Evolutionary conservation across 1,284 basidiomycete species (phyloP).

Genomic region (Apiotrichum porosum): DNA sequence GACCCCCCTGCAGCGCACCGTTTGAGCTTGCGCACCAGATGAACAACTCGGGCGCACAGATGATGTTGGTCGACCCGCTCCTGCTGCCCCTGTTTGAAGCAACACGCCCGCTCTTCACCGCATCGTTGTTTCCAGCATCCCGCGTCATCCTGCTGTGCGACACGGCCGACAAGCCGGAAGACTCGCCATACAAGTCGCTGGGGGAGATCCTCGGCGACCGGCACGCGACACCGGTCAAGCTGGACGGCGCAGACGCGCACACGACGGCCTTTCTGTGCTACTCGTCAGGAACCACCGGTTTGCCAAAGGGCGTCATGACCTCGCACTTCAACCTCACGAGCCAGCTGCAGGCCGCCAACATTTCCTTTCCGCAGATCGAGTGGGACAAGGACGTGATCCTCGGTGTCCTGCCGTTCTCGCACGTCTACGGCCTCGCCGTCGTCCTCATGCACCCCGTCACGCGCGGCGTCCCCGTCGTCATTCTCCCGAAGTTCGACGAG

Average conservation of each 20-base stretch:
- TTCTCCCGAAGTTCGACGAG: conserved; percentile 62
- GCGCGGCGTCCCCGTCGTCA: conserved; percentile 58
- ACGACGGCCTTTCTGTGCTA: conserved; percentile 55
- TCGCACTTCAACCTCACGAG: conserved; percentile 61
- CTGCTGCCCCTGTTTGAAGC: conserved; percentile 48
- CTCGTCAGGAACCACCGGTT: conserved; percentile 58
- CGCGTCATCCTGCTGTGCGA: conserved; percentile 14
- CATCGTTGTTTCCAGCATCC: conserved; percentile 3
- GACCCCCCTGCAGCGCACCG: conserved; percentile 9
- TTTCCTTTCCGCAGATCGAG: neutral
- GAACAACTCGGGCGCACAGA: conserved; percentile 55
- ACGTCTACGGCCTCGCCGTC: conserved; percentile 18
- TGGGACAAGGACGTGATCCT: conserved; percentile 9
- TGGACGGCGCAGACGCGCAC: conserved; percentile 8
- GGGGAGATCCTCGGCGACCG: neutral
- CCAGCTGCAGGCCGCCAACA: conserved; percentile 16
- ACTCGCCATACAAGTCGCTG: conserved; percentile 5
- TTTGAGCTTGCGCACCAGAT: conserved; percentile 46
- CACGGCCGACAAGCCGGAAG: conserved; percentile 3
- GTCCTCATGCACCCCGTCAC: conserved; percentile 61
- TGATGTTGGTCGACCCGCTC: conserved; percentile 57
- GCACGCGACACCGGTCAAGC: neutral
- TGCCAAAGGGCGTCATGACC: conserved; percentile 51
- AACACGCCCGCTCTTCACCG: conserved; percentile 23
- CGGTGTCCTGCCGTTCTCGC: conserved; percentile 15